Conservation (phyloP, 2,329 filamentous ascomycete genomes). For the Bipolaris gigantea region DNA sequence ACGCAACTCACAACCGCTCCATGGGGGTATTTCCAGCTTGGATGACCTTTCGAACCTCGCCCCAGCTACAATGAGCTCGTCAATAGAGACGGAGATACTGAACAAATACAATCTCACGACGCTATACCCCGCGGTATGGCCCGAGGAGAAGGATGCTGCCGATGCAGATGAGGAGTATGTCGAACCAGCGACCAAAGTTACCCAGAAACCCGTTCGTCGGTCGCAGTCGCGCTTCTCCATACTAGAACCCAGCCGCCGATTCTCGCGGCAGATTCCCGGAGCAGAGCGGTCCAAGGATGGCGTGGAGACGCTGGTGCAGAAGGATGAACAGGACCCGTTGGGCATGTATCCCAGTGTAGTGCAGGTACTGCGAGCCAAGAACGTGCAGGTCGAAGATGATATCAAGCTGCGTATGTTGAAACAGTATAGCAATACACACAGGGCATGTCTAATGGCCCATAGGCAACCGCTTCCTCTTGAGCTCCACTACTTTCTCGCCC, state of each 20-base stretch:
- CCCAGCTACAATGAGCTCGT: conserved; percentile 31
- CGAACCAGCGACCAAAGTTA: conserved; percentile 49
- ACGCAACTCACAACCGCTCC: conserved; percentile 10
- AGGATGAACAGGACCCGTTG: conserved; percentile 89
- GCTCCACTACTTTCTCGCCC: conserved; percentile 93
- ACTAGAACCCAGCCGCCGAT: conserved; percentile 73
- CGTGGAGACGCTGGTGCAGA: conserved; percentile 77
- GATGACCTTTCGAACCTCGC: conserved; percentile 1
- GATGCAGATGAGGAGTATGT: conserved; percentile 55
- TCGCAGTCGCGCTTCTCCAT: conserved; percentile 82
- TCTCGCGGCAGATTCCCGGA: conserved; percentile 68
- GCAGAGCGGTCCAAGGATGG: conserved; percentile 69
- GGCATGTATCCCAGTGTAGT: conserved; percentile 89
- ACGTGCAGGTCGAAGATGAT: conserved; percentile 83
- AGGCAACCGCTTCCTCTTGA: conserved; percentile 92
- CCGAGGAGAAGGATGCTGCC: conserved; percentile 74
- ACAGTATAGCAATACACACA: conserved; percentile 3
- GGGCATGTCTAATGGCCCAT: conserved; percentile 10
- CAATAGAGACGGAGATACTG: conserved; percentile 69
- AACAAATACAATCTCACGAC: conserved; percentile 87
- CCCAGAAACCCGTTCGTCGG: conserved; percentile 47
- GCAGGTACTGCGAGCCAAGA: conserved; percentile 72
- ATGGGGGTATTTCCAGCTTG: neutral
- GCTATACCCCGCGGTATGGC: conserved; percentile 82
- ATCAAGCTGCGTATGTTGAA: conserved; percentile 67